Evolutionary conservation across 2,329 filamentous ascomycete genomes (phyloP), one percentile per base, ranked within the genome.

Genomic region (Podosphaera fusca): DNA sequence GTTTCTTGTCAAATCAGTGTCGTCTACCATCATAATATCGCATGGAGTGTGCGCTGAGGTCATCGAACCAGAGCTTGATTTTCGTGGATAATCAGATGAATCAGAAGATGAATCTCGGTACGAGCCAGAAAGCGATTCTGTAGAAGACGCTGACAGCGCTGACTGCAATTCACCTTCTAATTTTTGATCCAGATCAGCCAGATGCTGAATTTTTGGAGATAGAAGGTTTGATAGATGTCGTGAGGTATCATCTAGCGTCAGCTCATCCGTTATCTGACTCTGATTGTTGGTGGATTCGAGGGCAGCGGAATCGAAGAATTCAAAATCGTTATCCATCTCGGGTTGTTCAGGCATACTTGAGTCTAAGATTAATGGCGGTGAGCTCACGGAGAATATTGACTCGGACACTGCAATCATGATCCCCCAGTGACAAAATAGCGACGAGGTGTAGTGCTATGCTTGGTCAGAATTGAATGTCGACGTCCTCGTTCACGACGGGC

Each of bases 81-180:
- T 70, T 57, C 71, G 69, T 64, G 75, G 75, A 36, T 73, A 75
- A 45, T 70, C 70, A 10, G 73, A 73, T 7, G 75, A 77, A 59
- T 77, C 74, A 55, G 74, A 77, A 3, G 73, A 74, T 2, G 74
- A 75, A 62, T 77, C 75, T 31, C 69, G 71, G 51, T 71, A 70
- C n/a, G 70, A 70, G 14, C 69, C 69, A 29, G 66, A 62, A 14
- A 69, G 67, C 21, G 67, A 69, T 21, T 61, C 61, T 33, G 63
- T 65, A 14, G 65, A 67, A 40, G 65, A 62, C 7, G 66, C 59
- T 45, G 66, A 65, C 12, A 64, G 47, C 8, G 58, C 49, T 31
- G 62, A 60, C 35, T 58, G 59, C 9, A 60, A 35, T 34, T 42
- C 58, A 3, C 60, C 62, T 14, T 64, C 62, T n/a, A 64, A 59